Evolutionary conservation across 73 alveolate species (phyloP), one percentile per base, ranked within the genome.

Genomic region (Diophrys appendiculata): DNA sequence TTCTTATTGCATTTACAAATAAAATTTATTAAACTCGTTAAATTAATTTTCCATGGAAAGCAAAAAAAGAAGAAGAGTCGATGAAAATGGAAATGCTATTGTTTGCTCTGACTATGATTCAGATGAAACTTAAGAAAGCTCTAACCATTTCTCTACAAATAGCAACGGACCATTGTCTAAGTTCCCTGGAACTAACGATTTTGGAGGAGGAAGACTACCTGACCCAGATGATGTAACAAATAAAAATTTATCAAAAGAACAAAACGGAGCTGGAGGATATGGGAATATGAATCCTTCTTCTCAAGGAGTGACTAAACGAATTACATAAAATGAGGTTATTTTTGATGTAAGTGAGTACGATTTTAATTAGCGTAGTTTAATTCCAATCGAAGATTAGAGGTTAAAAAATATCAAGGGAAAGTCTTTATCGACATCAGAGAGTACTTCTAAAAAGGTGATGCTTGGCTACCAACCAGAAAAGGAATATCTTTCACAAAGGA

Each of bases 401-500:
- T 79, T 23, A 56, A 54, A 18, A 52, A 35, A 54, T 79, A 65
- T 56, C 32, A 69, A 29, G 82, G 82, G 18, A 22, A 43, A 27
- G 82, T 79, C 33, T 52, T 69, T 11, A 55, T 71, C 8, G 76
- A 69, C 52, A 25, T 70, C 26, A 79, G 88, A 43, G 82, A 79
- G 75, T 79, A 23, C 76, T 79, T 32, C 54, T 33, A 71, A 0
- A 79, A 79, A 29, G 82, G 69, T 52, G 82, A 72, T 0, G 33
- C 68, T 25, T 1, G 30, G 27, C 76, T 71, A 26, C 82, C 81
- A 1, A 52, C 82, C 0, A 70, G 69, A 24, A 79, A 71, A 52
- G 88, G 81, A 5, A 28, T 79, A 5, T 69, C 82, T 0, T 52
- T 79, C 29, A 29, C 74, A 27, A 33, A 65, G 5, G 81, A 79